Evolutionary conservation across 2,329 filamentous ascomycete species (phyloP).

Genomic region (Phialemonium atrogriseum): DNA sequence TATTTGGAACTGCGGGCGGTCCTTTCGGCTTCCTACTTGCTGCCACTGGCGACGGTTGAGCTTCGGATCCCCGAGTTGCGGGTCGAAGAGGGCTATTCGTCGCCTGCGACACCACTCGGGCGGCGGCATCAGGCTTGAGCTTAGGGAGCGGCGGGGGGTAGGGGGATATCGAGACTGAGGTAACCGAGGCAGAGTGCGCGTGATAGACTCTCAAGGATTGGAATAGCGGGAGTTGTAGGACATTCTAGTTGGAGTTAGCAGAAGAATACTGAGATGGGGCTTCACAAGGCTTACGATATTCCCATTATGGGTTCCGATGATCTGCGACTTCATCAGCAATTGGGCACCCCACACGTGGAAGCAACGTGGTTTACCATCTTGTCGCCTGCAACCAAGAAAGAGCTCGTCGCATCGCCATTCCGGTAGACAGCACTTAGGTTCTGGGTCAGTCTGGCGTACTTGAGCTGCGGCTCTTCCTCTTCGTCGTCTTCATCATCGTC

Average conservation of each 20-base stretch:
- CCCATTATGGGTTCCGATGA: constrained; percentile 91
- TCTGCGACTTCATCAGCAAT: constrained; percentile 36
- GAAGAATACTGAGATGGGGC: neutral
- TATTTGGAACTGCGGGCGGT: constrained; percentile 54
- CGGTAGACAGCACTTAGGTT: constrained; percentile 76
- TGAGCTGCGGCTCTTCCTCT: constrained; percentile 88
- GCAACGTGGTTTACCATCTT: constrained; percentile 66
- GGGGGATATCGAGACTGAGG: constrained; percentile 82
- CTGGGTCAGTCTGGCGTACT: constrained; percentile 82
- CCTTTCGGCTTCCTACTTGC: constrained; percentile 45
- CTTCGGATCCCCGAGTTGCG: constrained; percentile 29
- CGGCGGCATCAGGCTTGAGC: constrained; percentile 30
- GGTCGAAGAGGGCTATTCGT: constrained; percentile 23
- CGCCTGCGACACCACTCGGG: constrained; percentile 26
- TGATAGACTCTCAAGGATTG: constrained; percentile 79
- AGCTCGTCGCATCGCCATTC: constrained; percentile 89
- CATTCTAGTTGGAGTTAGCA: constrained; percentile 52
- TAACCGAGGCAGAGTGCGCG: constrained; percentile 87
- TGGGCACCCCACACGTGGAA: neutral
- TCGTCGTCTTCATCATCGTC: constrained; percentile 74
- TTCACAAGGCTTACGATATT: constrained; percentile 63
- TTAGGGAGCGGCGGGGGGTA: constrained; percentile 53
- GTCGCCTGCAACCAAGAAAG: constrained; percentile 84
- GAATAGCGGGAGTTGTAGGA: constrained; percentile 75
- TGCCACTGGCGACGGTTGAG: constrained; percentile 37